Conservation (phyloP, 2,329 filamentous ascomycete species). For the Botrytis elliptica region DNA sequence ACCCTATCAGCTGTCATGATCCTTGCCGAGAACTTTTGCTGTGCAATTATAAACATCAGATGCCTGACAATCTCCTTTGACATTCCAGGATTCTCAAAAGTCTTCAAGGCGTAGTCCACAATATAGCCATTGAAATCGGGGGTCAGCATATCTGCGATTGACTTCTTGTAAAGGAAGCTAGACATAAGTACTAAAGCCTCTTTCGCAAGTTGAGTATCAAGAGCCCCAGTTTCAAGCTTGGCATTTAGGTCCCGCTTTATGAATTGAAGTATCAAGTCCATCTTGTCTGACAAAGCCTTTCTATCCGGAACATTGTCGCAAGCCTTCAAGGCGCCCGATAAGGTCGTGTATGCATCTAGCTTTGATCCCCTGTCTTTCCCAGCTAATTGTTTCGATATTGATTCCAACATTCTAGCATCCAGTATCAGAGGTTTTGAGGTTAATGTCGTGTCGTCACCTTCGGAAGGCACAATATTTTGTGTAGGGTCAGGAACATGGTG, state of each 20-base stretch:
- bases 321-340: conserved; percentile 72
- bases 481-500: conserved; percentile 41
- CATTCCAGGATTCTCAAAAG: conserved; percentile 64
- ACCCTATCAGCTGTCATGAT: conserved; percentile 72
- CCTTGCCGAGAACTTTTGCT: conserved; percentile 74
- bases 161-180: conserved; percentile 71
- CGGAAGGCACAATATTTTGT: conserved; percentile 53
- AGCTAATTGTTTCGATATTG: conserved; percentile 76
- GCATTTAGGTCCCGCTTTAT: conserved; percentile 77
- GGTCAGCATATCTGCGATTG: conserved; percentile 67
- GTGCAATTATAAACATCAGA: conserved; percentile 75
- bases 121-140: conserved; percentile 79
- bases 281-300: conserved; percentile 70
- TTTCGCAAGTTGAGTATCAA: conserved; percentile 69
- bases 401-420: conserved; percentile 75
- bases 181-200: conserved; percentile 77
- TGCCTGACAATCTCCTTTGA: conserved; percentile 78
- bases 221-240: conserved; percentile 53
- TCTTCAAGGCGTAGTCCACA: conserved; percentile 74
- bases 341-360: conserved; percentile 81
- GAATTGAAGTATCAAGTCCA: conserved; percentile 75
- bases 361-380: conserved; percentile 69
- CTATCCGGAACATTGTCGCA: conserved; percentile 80
- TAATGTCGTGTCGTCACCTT: neutral
- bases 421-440: neutral